Conservation (phyloP, 495 filamentous ascomycete genomes). For the Podospora fimiseda region DNA sequence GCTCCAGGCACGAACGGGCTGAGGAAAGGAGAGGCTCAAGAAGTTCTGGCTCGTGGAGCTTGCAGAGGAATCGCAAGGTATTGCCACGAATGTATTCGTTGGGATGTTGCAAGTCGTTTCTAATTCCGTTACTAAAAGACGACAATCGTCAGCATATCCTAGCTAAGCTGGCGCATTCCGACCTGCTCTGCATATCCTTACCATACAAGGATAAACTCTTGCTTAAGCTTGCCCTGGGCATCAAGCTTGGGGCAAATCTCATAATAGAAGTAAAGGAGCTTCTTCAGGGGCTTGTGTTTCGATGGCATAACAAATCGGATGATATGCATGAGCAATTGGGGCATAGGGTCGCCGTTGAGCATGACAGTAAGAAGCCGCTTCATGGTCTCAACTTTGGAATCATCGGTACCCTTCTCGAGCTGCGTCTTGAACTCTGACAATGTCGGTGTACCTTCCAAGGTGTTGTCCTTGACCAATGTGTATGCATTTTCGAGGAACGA, state of each 20-base stretch:
- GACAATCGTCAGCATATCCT: constrained; percentile 15
- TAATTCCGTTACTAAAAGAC: constrained; percentile 78
- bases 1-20: constrained; percentile 83
- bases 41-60: constrained; percentile 91
- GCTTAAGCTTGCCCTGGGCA: constrained; percentile 84
- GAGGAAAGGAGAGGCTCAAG: constrained; percentile 93
- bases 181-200: constrained; percentile 44
- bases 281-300: constrained; percentile 94
- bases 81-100: constrained; percentile 98
- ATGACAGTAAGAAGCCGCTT: constrained; percentile 93
- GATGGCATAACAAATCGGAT: constrained; percentile 99
- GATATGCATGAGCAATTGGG: constrained; percentile 95
- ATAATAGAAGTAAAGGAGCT: constrained; percentile 97
- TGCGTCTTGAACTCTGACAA: constrained; percentile 86
- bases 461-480: constrained; percentile 94
- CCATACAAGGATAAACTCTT: constrained; percentile 99
- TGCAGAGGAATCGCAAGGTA: constrained; percentile 93
- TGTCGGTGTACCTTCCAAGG: constrained; percentile 75
- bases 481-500: constrained; percentile 91
- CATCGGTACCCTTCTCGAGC: constrained; percentile 95
- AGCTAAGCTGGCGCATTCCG: not conserved
- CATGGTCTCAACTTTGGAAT: constrained; percentile 97
- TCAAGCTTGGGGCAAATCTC: constrained; percentile 98
- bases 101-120: constrained; percentile 92
- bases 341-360: constrained; percentile 97